Evolutionary conservation across 805 yeast species (phyloP).

Genomic region (Cyberlindnera mrakii): DNA sequence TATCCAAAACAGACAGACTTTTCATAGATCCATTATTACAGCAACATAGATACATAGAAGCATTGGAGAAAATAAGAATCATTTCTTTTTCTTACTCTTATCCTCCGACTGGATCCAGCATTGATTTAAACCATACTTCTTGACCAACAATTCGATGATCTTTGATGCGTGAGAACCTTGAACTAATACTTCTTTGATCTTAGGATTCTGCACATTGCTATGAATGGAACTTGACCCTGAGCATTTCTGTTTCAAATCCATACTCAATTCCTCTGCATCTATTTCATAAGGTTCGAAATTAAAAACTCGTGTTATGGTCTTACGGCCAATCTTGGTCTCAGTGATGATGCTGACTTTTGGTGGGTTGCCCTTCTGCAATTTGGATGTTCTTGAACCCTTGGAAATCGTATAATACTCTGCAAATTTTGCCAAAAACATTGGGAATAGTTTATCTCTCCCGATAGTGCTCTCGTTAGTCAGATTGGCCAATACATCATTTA

Average conservation of each 20-base stretch:
- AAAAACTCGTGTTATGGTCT: constrained; percentile 65
- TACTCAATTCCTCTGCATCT: constrained; percentile 59
- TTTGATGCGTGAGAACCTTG: constrained; percentile 83
- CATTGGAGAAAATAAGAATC: neutral
- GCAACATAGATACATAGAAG: constrained; percentile 3
- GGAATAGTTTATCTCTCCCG: constrained; percentile 33
- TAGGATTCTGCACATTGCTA: constrained; percentile 49
- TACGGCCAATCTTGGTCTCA: constrained; percentile 77
- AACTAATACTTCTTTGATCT: constrained; percentile 63
- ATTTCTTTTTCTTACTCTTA: constrained; percentile 40
- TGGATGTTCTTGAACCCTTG: constrained; percentile 30
- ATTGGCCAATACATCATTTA: constrained; percentile 49
- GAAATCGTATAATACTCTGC: constrained; percentile 44
- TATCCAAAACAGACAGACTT: neutral
- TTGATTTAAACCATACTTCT: constrained; percentile 55
- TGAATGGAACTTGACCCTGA: constrained; percentile 84
- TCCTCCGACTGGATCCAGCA: constrained; percentile 63
- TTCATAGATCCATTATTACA: neutral
- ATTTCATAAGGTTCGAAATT: constrained; percentile 66
- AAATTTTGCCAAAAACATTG: constrained; percentile 38
- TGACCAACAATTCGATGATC: constrained; percentile 50
- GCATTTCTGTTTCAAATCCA: constrained; percentile 68
- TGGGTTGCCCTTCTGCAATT: constrained; percentile 51
- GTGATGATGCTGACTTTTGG: constrained; percentile 65
- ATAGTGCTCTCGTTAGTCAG: constrained; percentile 23